Base-by-base conservation (phyloP, 768 basidiomycete genomes). In the Tricholoma flavovirens region DNA sequence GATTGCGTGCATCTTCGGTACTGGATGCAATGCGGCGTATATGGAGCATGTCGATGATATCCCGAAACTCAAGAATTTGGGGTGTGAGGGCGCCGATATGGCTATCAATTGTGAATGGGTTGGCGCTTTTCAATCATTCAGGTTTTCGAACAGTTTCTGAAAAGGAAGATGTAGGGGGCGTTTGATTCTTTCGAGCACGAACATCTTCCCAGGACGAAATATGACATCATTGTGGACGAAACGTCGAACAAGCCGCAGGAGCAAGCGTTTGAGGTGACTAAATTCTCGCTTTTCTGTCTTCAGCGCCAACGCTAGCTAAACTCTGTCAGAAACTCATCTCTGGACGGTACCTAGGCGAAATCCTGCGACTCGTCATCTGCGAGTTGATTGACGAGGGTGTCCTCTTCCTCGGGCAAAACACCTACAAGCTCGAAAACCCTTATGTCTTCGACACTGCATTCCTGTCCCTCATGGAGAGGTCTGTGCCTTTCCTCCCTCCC, bases 51-150 rank as follows among this genome's bases (percentile, higher is more conserved):
- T 93, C 14, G 79, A 76, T 40, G 83, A 87, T 63, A 94, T 98
- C 49, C 82, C 88, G 38, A 99, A 99, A 78, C 83, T 98, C 59
- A 77, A 80, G 49, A 61, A 83, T 52, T 71, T 94, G n/a, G 86
- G 85, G 1, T 77, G 95, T 60, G 82, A 85, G 35, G 75, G 71
- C 2, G 79, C 75, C 24, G 78, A 88, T 53, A 97, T 99, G 83
- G 96, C 86, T 5, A 98, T 99, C 68, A 98, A 98, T 70, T 96
- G 96, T 73, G 92, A 95, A 83, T 94, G 90, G 89, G 88, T 89
- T 58, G n/a, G 81, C 54, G 48, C 36, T 19, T 5, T 29, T 14
- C 19, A 9, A 43, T n/a, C 17, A 22, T 53, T 26, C 21, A 49
- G n/a, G 22, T 22, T 26, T 48, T 19, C n/a, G 45, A 15, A 15